Conservation (phyloP, 164 flowering plant genomes). For the Euptelea pleiosperma region DNA sequence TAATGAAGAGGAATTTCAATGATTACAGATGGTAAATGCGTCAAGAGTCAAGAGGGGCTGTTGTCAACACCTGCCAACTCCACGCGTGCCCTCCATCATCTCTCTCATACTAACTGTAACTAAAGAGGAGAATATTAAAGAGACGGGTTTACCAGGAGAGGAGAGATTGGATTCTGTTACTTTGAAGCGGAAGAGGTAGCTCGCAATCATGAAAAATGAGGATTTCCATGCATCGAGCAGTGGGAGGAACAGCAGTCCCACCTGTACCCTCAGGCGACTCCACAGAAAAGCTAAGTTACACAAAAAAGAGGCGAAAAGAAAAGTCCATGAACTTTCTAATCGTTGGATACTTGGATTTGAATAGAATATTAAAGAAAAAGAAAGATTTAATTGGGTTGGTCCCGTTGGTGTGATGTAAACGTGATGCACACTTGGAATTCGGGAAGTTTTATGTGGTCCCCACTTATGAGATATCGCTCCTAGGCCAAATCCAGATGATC, state of each 20-base stretch:
- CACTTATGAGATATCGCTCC: too few species aligned
- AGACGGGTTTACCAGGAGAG: too few species aligned
- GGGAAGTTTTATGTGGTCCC: too few species aligned
- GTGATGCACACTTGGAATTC: too few species aligned
- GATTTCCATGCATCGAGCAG: slow-evolving; percentile 42
- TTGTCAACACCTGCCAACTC: slow-evolving; percentile 9
- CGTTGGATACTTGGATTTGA: too few species aligned
- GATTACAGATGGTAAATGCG: slow-evolving; percentile 3
- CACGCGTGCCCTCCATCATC: slow-evolving; percentile 9
- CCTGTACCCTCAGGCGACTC: background rate
- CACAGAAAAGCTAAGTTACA: slow-evolving; percentile 3
- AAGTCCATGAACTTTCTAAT: slow-evolving; percentile 15
- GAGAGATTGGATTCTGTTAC: slow-evolving; percentile 23
- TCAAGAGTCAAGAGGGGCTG: background rate
- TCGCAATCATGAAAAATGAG: slow-evolving; percentile 31
- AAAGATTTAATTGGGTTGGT: too few species aligned
- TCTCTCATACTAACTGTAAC: too few species aligned
- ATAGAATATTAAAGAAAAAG: too few species aligned
- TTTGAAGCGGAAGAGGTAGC: slow-evolving; percentile 5
- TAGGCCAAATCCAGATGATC: too few species aligned
- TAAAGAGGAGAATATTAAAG: too few species aligned
- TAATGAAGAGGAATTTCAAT: too few species aligned
- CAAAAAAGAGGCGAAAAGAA: background rate
- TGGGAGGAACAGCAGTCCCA: slow-evolving; percentile 18
- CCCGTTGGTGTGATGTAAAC: too few species aligned